Base-by-base conservation (phyloP, 2,329 filamentous ascomycete genomes). In the Verruconis gallopava region DNA sequence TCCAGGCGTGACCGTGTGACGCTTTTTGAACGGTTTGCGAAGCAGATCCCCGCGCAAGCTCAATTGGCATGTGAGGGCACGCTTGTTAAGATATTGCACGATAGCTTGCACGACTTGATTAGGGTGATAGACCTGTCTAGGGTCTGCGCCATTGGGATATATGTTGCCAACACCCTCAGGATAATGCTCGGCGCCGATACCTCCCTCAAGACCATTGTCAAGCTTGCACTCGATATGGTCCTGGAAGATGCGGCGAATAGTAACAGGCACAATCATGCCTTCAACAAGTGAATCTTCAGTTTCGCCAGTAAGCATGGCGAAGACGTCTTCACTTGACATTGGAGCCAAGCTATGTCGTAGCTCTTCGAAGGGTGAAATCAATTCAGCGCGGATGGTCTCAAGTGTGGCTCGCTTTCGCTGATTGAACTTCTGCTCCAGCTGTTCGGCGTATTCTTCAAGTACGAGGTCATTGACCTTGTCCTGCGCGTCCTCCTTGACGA, bases 401-500 rank as follows among this genome's bases (percentile, higher is more conserved):
- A 98, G 71, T 1, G 91, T 98, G 1, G 89, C 89, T 44, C 91
- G 84, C 68, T 98, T 98, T 50, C 83, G 79, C 59, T 95, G 88
- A 53, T 85, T 86, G 57, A 94, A 88, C 53, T 94, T 93, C 50
- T 75, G 80, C 65, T 95, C 83, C 49, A 98, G 70, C 65, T 98
- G 89, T 54, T 94, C 85, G 1, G 91, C 91, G 54, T 98, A 98
- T 60, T 96, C 86, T 60, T 98, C 91, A 3, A 98, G 71, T 46
- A 95, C 86, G 35, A 98, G 71, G 55, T 98, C 91, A 54, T 96
- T 94, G 56, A 98, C 86, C 55, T 88, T 84, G 53, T 96, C 89
- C 52, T 93, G 85, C 49, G 86, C 82, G 37, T 94, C 85, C 44
- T 96, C 86, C 55, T 85, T 84, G 59, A 98, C 84, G n/a, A 98